Evolutionary conservation across 768 basidiomycete species (phyloP), one percentile per base, ranked within the genome.

Genomic region (Mycena metata): DNA sequence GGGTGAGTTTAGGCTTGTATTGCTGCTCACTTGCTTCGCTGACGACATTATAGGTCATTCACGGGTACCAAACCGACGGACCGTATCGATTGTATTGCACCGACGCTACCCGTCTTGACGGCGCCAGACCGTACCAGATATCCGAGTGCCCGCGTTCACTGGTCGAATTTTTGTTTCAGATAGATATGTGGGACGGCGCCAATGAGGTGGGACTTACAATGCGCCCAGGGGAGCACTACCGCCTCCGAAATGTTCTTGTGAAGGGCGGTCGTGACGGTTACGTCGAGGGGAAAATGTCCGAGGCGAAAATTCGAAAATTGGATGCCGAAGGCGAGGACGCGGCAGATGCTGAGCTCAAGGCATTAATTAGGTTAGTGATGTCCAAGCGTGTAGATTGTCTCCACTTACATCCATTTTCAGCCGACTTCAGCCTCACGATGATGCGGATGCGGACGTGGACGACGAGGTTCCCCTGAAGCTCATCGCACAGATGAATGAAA

Each of bases 161-260:
- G 39, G 78, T 77, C 4, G 79, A 84, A 16, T 76, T 73, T 26
- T 82, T 88, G 19, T 72, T 92, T n/a, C 85, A 81, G 54, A 82
- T 91, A 35, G 85, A 86, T 69, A 85, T 88, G 79, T 92, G 89
- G 88, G 87, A 89, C 69, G 73, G 47, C 1, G 88, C 91, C 15
- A 78, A 76, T 2, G 63, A 70, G 24, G 63, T 81, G 11, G 89
- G 82, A 13, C 78, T 69, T 33, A 76, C 67, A 2, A 86, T 92
- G 84, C 73, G 78, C 46, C 71, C 78, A 1, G 86, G 87, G 24
- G 80, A 86, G 64, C 88, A 83, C 69, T 91, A 87, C 75, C 79
- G 71, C 19, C 80, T 92, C 21, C 73, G 80, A 33, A 92, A 92
- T 69, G 76, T 83, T 30, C 83, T 86, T 11, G 85, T 87, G 75